Evolutionary conservation across 345 rosid genomes (phyloP).

Genomic region (Ceriops decandra): DNA sequence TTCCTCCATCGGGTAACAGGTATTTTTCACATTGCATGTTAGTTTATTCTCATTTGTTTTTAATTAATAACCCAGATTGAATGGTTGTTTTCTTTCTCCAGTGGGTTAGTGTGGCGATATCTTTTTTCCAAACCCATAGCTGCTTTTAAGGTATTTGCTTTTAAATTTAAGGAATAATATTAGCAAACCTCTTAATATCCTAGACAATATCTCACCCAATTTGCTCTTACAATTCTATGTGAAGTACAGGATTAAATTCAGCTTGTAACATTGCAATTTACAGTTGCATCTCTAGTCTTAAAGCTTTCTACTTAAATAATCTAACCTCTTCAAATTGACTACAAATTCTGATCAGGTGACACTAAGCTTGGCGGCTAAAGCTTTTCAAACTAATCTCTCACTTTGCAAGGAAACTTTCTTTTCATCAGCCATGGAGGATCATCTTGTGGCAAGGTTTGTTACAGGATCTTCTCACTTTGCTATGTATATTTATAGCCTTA

Average conservation of each 20-base stretch:
- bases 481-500: slow-evolving; percentile 1
- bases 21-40: slow-evolving; percentile 29
- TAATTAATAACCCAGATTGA: slow-evolving; percentile 1
- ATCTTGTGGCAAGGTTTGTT: slow-evolving; percentile 61
- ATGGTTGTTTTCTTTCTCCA: slow-evolving; percentile 30
- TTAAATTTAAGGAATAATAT: neutral
- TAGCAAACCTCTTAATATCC: neutral
- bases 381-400: slow-evolving; percentile 72
- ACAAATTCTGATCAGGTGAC: slow-evolving; percentile 54
- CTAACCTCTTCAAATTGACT: neutral
- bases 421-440: slow-evolving; percentile 72
- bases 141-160: slow-evolving; percentile 65
- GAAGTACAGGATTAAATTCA: neutral
- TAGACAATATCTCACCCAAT: neutral
- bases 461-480: slow-evolving; percentile 5
- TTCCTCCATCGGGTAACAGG: slow-evolving; percentile 95
- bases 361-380: slow-evolving; percentile 81
- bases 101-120: slow-evolving; percentile 84
- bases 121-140: slow-evolving; percentile 81
- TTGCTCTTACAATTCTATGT: neutral
- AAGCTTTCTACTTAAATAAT: neutral
- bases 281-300: neutral
- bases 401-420: slow-evolving; percentile 89
- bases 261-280: neutral
- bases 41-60: slow-evolving; percentile 10